Evolutionary conservation across 805 yeast genomes (phyloP).

Genomic region (Yamadazyma sp.): DNA sequence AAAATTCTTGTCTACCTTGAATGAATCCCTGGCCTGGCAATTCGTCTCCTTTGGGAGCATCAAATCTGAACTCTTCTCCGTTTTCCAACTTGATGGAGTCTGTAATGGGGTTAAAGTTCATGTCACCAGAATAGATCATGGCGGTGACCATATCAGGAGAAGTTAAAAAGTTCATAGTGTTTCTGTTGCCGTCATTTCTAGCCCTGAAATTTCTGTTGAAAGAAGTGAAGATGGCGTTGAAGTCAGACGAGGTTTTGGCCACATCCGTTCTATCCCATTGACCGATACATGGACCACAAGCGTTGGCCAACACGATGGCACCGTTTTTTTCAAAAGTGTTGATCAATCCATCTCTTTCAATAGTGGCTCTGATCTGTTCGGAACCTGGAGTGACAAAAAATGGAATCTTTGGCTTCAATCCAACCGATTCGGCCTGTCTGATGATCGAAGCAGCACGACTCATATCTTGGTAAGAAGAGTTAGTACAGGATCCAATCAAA

Average conservation of each 20-base stretch:
- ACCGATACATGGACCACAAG: conserved; percentile 99
- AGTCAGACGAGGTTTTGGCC: conserved; percentile 58
- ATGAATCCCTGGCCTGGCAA: conserved; percentile 78
- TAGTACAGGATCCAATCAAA: conserved; percentile 96
- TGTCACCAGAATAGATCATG: conserved; percentile 91
- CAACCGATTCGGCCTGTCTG: conserved; percentile 80
- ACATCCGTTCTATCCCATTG: conserved; percentile 97
- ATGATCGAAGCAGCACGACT: conserved; percentile 91
- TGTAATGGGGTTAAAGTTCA: conserved; percentile 86
- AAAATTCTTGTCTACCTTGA: conserved; percentile 70
- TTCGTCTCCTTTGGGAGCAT: conserved; percentile 81
- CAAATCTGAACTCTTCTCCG: conserved; percentile 75
- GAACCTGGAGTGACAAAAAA: conserved; percentile 98
- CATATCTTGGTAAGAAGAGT: conserved; percentile 98
- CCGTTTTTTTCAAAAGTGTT: conserved; percentile 81
- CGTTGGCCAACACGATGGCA: conserved; percentile 91
- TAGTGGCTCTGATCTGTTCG: conserved; percentile 96
- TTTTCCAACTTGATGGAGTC: conserved; percentile 73
- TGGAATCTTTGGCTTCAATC: conserved; percentile 86
- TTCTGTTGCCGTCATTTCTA: conserved; percentile 97
- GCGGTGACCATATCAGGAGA: conserved; percentile 98
- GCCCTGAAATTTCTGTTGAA: conserved; percentile 98
- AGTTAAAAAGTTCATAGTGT: conserved; percentile 96
- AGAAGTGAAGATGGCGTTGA: conserved; percentile 91
- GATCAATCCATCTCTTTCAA: conserved; percentile 91